A percentile compares a stretch with the other conserved stretches of the same genome.
Conservation (phyloP, 2,329 filamentous ascomycete species). For the Colletotrichum gigasporum region DNA sequence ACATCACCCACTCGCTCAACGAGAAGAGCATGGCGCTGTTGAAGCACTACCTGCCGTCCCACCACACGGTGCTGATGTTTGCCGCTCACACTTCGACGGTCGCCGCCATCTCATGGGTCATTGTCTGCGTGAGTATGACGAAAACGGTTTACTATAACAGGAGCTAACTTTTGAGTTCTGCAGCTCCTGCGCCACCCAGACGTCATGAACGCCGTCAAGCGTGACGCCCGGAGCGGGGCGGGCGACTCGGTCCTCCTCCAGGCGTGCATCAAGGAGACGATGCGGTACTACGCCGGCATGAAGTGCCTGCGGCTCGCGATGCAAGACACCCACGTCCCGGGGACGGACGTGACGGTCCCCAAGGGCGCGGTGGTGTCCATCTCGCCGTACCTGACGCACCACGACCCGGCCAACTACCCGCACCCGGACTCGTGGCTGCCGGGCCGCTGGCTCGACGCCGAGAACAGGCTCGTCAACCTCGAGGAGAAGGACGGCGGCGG, state of each 20-base stretch:
- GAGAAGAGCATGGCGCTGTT: slow-evolving; percentile 27
- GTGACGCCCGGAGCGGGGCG: slow-evolving; percentile 26
- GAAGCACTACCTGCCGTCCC: slow-evolving; percentile 21
- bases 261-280: slow-evolving; percentile 35
- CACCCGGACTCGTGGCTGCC: slow-evolving; percentile 31
- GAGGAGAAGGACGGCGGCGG: not conserved
- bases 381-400: slow-evolving; percentile 28
- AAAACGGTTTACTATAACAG: too few species aligned
- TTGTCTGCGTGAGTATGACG: slow-evolving; percentile 29
- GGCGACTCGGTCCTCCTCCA: slow-evolving; percentile 26
- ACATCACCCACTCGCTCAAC: slow-evolving; percentile 32
- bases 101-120: slow-evolving; percentile 28
- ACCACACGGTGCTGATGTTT: slow-evolving; percentile 33
- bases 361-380: slow-evolving; percentile 31
- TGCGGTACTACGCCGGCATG: slow-evolving; percentile 29
- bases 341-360: slow-evolving; percentile 9
- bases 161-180: too few species aligned
- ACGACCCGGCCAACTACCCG: slow-evolving; percentile 25
- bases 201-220: slow-evolving; percentile 27
- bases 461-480: slow-evolving; percentile 21
- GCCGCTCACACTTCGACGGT: slow-evolving; percentile 32
- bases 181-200: slow-evolving; percentile 33
- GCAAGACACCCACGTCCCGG: slow-evolving; percentile 9
- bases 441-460: slow-evolving; percentile 32
- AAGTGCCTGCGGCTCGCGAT: slow-evolving; percentile 10